Percentiles rank a stretch among this genome's conserved stretches.
Evolutionary conservation across 116 monocot genomes (phyloP).

Genomic region (Papilionanthe hybrid): DNA sequence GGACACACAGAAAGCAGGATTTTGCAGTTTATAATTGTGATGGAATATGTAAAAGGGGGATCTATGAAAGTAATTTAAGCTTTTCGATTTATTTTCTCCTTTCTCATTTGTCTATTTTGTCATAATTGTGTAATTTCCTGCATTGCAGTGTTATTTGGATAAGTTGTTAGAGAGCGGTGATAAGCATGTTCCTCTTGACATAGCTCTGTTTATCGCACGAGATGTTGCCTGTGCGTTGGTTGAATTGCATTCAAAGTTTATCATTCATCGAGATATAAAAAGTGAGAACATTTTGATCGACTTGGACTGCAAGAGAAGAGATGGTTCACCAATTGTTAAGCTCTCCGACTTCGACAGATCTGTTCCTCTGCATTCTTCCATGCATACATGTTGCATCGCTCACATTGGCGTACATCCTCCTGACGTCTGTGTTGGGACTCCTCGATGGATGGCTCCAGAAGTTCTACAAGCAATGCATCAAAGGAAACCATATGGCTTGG

Average conservation of each 20-base stretch:
- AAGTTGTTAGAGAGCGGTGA: slow-evolving; percentile 49
- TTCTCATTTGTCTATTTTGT: not conserved
- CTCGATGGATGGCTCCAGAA: slow-evolving; percentile 99
- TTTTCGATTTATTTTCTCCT: not conserved
- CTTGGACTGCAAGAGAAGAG: slow-evolving; percentile 47
- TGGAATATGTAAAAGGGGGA: slow-evolving; percentile 92
- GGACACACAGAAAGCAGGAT: slow-evolving; percentile 46
- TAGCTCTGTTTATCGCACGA: slow-evolving; percentile 67
- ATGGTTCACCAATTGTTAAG: slow-evolving; percentile 76
- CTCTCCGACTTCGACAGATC: slow-evolving; percentile 95
- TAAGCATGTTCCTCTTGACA: slow-evolving; percentile 61
- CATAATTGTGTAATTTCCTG: not conserved
- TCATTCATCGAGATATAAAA: slow-evolving; percentile 95
- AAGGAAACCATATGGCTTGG: slow-evolving; percentile 76
- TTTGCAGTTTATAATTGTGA: slow-evolving; percentile 71
- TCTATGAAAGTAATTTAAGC: slow-evolving; percentile 66
- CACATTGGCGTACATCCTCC: slow-evolving; percentile 85
- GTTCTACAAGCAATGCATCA: slow-evolving; percentile 70
- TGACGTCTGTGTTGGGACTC: slow-evolving; percentile 91
- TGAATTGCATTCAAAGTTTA: slow-evolving; percentile 80
- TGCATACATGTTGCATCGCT: slow-evolving; percentile 86
- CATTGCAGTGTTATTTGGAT: slow-evolving; percentile 55
- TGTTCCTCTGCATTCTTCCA: slow-evolving; percentile 61
- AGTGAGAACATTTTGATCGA: slow-evolving; percentile 95
- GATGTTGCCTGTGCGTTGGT: slow-evolving; percentile 80